Evolutionary conservation across 805 yeast genomes (phyloP), one percentile per base, ranked within the genome.

Genomic region (Candida anglica): DNA sequence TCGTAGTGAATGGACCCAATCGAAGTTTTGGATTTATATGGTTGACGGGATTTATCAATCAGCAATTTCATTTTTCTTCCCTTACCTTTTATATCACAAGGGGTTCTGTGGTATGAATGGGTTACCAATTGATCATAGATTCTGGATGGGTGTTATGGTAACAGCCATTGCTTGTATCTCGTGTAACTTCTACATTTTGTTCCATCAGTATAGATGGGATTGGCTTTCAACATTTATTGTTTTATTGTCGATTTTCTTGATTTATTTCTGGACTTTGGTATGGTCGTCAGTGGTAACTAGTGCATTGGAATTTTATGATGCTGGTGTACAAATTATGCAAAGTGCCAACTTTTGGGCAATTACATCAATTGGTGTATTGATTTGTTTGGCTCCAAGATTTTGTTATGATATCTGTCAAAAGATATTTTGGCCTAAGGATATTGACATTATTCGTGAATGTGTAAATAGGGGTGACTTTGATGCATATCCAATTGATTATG

Each of bases 161-260:
- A 77, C 85, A 1, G 66, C 79, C 19, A 80, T 83, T 47, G 72
- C 88, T 3, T 81, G 77, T 32, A 63, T 79, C 16, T 56, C 89
- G 0, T 81, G 89, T 61, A 80, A 85, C 50, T 40, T 73, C 3
- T 82, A 80, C 53, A 71, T 84, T 36, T 51, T 80, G 43, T 54
- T 80, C 41, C 87, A 80, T 46, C 86, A 81, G 52, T 74, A 73
- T 50, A 71, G 87, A 50, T 85, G 94, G 94, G 94, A 85, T 58
- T 83, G 87, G 86, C 63, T 81, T 29, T 72, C 83, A 4, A 48
- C 67, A 9, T 48, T 80, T 35, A 70, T 81, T 38, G 71, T 75
- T 34, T 62, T 65, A 2, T 47, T 84, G 15, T 81, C 91, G 2
- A 69, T 79, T 28, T 42, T 83, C 18, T 47, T 82, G 13, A 64